A percentile compares a stretch with the other conserved stretches of the same genome.
Evolutionary conservation across 2,329 filamentous ascomycete genomes (phyloP).

Genomic region (Exserohilum turcica): DNA sequence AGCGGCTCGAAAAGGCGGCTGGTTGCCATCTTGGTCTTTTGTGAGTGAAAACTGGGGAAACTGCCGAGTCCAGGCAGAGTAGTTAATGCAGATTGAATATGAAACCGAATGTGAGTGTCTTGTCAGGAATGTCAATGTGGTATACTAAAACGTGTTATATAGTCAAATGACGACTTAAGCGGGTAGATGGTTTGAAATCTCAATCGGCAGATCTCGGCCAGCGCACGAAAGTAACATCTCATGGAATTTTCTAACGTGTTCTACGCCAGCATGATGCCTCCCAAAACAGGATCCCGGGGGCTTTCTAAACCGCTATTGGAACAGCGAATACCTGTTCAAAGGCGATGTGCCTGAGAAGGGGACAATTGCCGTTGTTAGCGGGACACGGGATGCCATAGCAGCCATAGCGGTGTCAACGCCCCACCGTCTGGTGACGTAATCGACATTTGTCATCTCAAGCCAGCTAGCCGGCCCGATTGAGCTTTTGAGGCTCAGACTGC

Average conservation of each 20-base stretch:
- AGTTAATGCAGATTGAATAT: background rate
- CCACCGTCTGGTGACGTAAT: background rate
- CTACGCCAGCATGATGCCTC: background rate
- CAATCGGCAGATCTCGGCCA: conserved; percentile 21
- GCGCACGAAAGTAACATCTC: background rate
- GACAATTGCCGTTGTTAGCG: background rate
- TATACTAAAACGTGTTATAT: conserved; percentile 8
- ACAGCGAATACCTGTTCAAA: background rate
- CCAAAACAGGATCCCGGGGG: background rate
- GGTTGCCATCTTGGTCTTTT: conserved; percentile 28
- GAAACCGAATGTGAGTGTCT: background rate
- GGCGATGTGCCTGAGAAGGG: background rate
- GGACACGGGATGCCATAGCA: background rate
- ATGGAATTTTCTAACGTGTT: conserved; percentile 17
- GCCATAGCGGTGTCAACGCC: background rate
- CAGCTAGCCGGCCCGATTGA: background rate
- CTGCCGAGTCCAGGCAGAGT: background rate
- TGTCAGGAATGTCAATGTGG: background rate
- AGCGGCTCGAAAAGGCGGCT: conserved; percentile 45
- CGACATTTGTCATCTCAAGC: conserved; percentile 1
- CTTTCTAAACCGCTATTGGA: background rate
- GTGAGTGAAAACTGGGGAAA: background rate
- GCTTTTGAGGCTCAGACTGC: background rate
- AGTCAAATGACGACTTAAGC: background rate
- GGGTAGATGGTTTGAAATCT: conserved; percentile 15